Percentiles rank a stretch among this genome's conserved stretches.
These are phyloP conservation scores for Pisolithus albus DNA, from an alignment of 768 basidiomycete genomes.

Conservation along the genomic window DNA sequence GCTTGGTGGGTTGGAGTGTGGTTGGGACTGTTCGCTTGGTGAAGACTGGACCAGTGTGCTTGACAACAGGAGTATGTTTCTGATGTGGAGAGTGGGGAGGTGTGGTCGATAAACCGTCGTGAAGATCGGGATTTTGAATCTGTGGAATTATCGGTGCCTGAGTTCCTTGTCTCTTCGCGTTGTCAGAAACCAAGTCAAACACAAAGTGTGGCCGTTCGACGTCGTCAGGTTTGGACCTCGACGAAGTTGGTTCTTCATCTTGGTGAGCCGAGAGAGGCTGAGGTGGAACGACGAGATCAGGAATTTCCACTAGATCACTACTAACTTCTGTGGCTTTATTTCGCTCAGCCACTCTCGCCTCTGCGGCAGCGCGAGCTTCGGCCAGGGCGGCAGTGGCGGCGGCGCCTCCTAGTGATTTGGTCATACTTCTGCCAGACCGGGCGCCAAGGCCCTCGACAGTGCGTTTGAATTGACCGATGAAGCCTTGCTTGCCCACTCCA, in stretches of 20 bases:
- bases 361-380: constrained; percentile 58
- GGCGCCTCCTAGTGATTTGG: constrained; percentile 55
- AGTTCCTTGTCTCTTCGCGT: constrained; percentile 11
- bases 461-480: constrained; percentile 62
- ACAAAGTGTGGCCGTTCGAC: constrained; percentile 43
- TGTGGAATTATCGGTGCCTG: constrained; percentile 17
- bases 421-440: constrained; percentile 48
- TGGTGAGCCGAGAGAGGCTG: constrained; percentile 2
- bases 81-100: constrained; percentile 49
- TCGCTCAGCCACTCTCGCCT: constrained; percentile 62
- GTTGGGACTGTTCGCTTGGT: constrained; percentile 40
- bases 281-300: constrained; percentile 5
- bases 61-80: constrained; percentile 19
- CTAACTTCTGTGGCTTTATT: constrained; percentile 39
- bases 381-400: constrained; percentile 53
- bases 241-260: background rate
- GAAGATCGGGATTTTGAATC: constrained; percentile 3
- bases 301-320: constrained; percentile 21
- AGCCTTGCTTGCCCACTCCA: constrained; percentile 31
- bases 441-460: constrained; percentile 64
- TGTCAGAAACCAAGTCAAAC: constrained; percentile 51
- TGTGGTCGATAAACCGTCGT: constrained; percentile 45
- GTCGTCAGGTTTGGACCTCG: constrained; percentile 2
- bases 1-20: constrained; percentile 20
- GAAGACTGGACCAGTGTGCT: constrained; percentile 47